Conservation (phyloP, 192 early-diverging fungal species). For the Coemansia sp. region DNA sequence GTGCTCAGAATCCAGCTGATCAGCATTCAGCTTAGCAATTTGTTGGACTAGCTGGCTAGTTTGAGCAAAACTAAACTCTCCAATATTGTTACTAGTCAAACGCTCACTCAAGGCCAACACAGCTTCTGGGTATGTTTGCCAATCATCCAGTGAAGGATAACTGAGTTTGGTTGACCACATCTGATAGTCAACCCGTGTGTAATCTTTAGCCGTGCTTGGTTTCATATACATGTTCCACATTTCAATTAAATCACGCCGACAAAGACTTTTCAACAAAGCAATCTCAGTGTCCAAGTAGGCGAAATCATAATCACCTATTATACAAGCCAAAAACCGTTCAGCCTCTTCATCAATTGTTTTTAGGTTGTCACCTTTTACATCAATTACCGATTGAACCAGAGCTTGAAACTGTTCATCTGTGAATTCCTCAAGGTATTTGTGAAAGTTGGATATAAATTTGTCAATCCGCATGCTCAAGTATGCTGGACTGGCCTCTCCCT, state of each 20-base stretch:
- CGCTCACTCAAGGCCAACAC: conserved; percentile 11
- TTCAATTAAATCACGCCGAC: conserved; percentile 19
- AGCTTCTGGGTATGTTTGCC: conserved; percentile 5
- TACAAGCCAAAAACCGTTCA: conserved; percentile 59
- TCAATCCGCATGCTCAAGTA: conserved; percentile 77
- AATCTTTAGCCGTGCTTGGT: conserved; percentile 20
- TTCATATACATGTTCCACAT: conserved; percentile 38
- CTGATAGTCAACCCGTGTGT: conserved; percentile 32
- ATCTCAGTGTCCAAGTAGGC: conserved; percentile 35
- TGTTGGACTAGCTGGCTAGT: background rate
- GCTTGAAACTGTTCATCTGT: conserved; percentile 56
- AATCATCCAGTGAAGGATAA: conserved; percentile 10
- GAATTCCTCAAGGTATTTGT: conserved; percentile 7
- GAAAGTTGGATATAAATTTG: conserved; percentile 64
- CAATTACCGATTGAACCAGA: conserved; percentile 60
- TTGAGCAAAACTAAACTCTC: background rate
- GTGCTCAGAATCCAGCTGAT: background rate
- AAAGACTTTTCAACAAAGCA: conserved; percentile 5
- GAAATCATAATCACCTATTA: conserved; percentile 72
- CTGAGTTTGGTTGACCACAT: conserved; percentile 16
- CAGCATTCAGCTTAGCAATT: background rate
- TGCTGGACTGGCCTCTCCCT: conserved; percentile 75
- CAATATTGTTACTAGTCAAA: conserved; percentile 1
- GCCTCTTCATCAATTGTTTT: conserved; percentile 71
- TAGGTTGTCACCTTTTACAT: conserved; percentile 59